phyloP scores from a whole-genome alignment of 306 rosid species.

The Lathyrus aphaca region DNA sequence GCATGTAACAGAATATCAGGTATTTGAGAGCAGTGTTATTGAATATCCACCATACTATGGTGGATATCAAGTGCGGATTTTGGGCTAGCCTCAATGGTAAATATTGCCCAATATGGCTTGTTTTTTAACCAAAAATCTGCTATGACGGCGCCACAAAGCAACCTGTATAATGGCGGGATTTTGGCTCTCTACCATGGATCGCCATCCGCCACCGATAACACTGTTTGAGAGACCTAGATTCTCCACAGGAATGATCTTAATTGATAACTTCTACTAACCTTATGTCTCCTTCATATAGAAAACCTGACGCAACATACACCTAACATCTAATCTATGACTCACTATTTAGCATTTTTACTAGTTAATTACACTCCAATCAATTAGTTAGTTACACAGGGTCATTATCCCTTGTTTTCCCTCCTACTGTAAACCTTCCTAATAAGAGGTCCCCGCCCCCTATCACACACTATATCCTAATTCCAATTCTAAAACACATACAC shows the following conservation, averaged over 20 bases:
- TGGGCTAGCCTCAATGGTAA: no score
- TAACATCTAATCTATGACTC: background rate
- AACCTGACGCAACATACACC: background rate
- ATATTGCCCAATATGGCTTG: no score
- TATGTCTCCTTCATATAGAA: background rate
- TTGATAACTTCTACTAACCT: background rate
- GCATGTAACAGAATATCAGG: background rate
- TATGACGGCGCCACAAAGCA: no score
- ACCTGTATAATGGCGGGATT: no score
- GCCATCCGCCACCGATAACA: no score
- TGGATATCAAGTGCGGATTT: no score
- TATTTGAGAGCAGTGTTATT: background rate
- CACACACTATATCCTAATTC: slow-evolving; percentile 23
- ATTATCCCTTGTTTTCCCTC: background rate
- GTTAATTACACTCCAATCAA: background rate
- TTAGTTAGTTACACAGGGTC: background rate
- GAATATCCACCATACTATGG: no score
- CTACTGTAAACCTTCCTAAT: no score
- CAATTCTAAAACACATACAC: background rate
- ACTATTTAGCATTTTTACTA: background rate
- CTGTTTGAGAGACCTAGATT: background rate
- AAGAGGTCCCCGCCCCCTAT: background rate
- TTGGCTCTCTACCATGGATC: no score
- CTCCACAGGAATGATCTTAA: background rate
- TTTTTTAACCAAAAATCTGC: no score